Evolutionary conservation across 202 grass and related monocot genomes (phyloP).

Genomic region (Musa balbisiana): DNA sequence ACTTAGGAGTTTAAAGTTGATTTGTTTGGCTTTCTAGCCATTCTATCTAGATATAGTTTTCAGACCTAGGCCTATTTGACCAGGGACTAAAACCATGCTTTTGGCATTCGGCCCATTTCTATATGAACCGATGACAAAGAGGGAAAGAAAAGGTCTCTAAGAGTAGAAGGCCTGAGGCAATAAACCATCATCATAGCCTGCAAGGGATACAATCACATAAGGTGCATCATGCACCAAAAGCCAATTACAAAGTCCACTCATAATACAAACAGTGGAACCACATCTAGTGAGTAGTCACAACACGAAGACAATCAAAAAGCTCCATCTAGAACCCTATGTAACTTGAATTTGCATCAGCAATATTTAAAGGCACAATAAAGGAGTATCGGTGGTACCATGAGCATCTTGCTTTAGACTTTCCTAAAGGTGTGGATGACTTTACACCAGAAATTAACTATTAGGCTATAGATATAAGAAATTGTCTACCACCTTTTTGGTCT

Average conservation of each 20-base stretch:
- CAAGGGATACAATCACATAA: too few relatives aligned
- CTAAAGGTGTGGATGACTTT: background rate
- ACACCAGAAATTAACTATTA: background rate
- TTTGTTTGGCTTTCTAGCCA: background rate
- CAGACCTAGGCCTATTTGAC: background rate
- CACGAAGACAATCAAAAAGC: background rate
- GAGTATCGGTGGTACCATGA: background rate
- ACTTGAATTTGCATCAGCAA: background rate
- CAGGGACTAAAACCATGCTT: background rate
- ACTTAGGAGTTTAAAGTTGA: background rate
- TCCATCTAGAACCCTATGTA: background rate
- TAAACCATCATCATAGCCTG: too few relatives aligned
- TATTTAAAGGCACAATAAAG: background rate
- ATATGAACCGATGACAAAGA: too few relatives aligned
- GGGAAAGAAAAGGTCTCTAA: too few relatives aligned
- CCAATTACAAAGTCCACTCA: too few relatives aligned
- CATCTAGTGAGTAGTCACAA: too few relatives aligned
- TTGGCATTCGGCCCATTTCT: too few relatives aligned
- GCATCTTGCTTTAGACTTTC: background rate
- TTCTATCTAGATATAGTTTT: background rate
- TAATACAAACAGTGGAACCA: too few relatives aligned
- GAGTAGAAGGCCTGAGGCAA: too few relatives aligned
- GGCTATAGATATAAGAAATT: background rate
- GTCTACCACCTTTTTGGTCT: slow-evolving; percentile 42
- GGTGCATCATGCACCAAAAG: too few relatives aligned